These are phyloP conservation scores for Coleophoma cylindrospora DNA, from an alignment of 2,329 filamentous ascomycete genomes.

Conservation along the genomic window DNA sequence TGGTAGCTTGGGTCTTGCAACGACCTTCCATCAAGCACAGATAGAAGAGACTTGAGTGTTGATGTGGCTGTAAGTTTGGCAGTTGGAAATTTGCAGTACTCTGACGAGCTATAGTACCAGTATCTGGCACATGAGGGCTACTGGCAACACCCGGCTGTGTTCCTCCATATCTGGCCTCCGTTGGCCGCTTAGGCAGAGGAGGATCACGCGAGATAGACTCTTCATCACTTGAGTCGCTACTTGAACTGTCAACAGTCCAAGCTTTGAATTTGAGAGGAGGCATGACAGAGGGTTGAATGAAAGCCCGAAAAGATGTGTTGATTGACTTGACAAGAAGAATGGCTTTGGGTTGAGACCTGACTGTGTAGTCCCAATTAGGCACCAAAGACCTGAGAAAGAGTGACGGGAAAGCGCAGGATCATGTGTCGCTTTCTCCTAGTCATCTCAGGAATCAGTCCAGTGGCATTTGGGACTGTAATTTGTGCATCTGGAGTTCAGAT, in stretches of 20 bases:
- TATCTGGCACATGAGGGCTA: not conserved
- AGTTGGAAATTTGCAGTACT: slow-evolving; percentile 6
- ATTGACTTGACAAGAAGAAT: no score
- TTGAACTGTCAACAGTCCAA: slow-evolving; percentile 10
- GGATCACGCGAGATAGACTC: not conserved
- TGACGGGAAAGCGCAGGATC: no score
- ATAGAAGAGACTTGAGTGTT: slow-evolving; percentile 20
- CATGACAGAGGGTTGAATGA: slow-evolving; percentile 6
- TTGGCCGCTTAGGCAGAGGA: not conserved
- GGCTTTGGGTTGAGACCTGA: no score
- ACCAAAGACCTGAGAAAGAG: no score
- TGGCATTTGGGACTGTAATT: no score
- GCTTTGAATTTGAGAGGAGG: slow-evolving; percentile 10
- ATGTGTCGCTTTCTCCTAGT: no score
- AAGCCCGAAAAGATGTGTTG: not conserved
- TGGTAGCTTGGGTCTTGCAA: slow-evolving; percentile 21
- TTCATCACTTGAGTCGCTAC: slow-evolving; percentile 10
- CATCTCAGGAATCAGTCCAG: no score
- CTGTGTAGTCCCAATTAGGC: no score
- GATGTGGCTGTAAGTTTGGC: slow-evolving; percentile 11
- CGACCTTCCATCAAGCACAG: slow-evolving; percentile 25
- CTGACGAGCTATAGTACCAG: slow-evolving; percentile 5
- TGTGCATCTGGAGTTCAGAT: no score
- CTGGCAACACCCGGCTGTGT: not conserved
- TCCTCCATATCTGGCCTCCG: not conserved